A percentile compares a stretch with the other conserved stretches of the same genome.
These are phyloP conservation scores for Colletotrichum costaricense DNA, from an alignment of 2,329 filamentous ascomycete genomes.

Conservation along the genomic window DNA sequence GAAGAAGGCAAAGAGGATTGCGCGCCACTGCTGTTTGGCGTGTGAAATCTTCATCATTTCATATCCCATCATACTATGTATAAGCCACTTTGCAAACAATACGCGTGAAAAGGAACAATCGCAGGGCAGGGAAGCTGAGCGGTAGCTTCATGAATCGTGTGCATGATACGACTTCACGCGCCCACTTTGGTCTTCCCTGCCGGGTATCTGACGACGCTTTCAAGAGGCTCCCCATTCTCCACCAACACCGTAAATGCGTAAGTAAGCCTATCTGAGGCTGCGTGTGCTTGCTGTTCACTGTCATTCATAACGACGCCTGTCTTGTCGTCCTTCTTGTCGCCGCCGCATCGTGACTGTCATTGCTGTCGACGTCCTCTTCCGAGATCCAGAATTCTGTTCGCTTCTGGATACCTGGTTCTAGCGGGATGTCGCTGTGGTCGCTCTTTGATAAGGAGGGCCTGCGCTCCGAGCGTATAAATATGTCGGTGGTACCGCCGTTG, in stretches of 20 bases:
- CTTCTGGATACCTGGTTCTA: conserved; percentile 38
- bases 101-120: conserved; percentile 6
- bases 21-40: background rate
- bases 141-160: background rate
- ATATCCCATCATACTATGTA: conserved; percentile 6
- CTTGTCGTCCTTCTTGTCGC: background rate
- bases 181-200: background rate
- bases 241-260: conserved; percentile 14
- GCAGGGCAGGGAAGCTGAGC: conserved; percentile 1
- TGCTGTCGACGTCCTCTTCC: conserved; percentile 28
- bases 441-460: conserved; percentile 33
- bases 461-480: conserved; percentile 27
- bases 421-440: conserved; percentile 38
- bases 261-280: background rate
- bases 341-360: background rate
- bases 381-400: conserved; percentile 38
- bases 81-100: background rate
- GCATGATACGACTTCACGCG: background rate
- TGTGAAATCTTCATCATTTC: conserved; percentile 10
- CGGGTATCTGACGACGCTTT: conserved; percentile 22
- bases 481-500: conserved; percentile 21
- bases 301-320: background rate
- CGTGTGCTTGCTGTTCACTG: background rate
- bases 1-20: too few relatives aligned
- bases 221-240: background rate